These are phyloP conservation scores for Yarrowia keelungensis DNA, from an alignment of 805 yeast genomes.

Conservation along the genomic window DNA sequence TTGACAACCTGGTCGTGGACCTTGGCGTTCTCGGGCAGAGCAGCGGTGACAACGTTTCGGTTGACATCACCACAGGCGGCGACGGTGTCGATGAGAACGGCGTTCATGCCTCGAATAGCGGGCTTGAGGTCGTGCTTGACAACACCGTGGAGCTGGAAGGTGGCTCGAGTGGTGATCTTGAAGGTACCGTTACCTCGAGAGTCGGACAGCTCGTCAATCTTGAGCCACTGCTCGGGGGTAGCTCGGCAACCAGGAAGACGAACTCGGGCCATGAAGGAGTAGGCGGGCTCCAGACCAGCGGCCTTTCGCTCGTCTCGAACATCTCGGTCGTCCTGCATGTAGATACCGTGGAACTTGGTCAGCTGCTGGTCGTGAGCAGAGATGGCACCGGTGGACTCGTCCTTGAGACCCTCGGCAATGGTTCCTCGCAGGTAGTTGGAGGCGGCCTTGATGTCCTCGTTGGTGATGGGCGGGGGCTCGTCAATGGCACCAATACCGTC, in stretches of 20 bases:
- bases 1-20: conserved; percentile 77
- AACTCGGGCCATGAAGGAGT: conserved; percentile 95
- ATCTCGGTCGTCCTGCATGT: conserved; percentile 98
- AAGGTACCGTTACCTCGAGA: conserved; percentile 89
- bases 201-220: conserved; percentile 79
- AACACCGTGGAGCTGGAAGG: conserved; percentile 94
- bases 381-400: conserved; percentile 87
- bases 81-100: conserved; percentile 87
- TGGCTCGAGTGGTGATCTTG: conserved; percentile 95
- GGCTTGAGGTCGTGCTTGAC: conserved; percentile 89
- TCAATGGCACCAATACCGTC: conserved; percentile 84
- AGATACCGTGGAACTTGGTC: conserved; percentile 97
- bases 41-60: conserved; percentile 92
- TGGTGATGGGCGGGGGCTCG: conserved; percentile 91
- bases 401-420: conserved; percentile 82
- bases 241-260: conserved; percentile 94
- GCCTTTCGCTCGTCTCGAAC: conserved; percentile 90
- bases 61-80: conserved; percentile 99
- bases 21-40: conserved; percentile 84
- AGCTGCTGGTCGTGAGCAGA: conserved; percentile 90
- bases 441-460: conserved; percentile 91
- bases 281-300: conserved; percentile 93
- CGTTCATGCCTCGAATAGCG: conserved; percentile 90
- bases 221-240: conserved; percentile 86
- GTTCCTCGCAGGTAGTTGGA: conserved; percentile 93